phyloP scores from a whole-genome alignment of 148 eudicot species.

The Silene conica region DNA sequence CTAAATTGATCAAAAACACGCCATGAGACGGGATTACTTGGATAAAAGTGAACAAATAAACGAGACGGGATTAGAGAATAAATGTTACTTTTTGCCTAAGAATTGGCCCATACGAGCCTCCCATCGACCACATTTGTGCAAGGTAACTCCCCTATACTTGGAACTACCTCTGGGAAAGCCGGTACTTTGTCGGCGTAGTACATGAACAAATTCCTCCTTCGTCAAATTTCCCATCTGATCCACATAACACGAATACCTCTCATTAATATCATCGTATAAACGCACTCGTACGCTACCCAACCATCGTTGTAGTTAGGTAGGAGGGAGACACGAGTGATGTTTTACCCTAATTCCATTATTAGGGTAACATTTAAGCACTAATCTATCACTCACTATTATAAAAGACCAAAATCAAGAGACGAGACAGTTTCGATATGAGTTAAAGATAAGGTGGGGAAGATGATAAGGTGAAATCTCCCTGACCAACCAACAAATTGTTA shows the following conservation, averaged over 20 bases:
- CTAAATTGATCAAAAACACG: slow-evolving; percentile 26
- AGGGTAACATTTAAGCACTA: background rate
- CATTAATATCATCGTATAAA: background rate
- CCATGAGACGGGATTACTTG: background rate
- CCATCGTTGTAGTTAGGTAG: background rate
- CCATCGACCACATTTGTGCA: slow-evolving; percentile 99
- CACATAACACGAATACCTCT: background rate
- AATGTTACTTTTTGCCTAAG: slow-evolving; percentile 82
- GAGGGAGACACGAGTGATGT: background rate
- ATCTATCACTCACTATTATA: background rate
- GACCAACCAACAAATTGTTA: slow-evolving; percentile 24
- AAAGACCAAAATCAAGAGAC: background rate
- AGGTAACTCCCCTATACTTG: slow-evolving; percentile 91
- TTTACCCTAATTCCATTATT: background rate
- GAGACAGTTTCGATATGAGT: background rate
- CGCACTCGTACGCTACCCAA: background rate
- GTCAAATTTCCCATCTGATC: slow-evolving; percentile 83
- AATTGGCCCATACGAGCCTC: slow-evolving; percentile 99
- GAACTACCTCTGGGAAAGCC: slow-evolving; percentile 97
- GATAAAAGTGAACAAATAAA: background rate
- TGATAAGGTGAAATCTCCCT: slow-evolving; percentile 20
- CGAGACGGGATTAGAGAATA: background rate
- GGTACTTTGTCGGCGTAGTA: slow-evolving; percentile 88
- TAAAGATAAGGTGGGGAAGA: slow-evolving; percentile 14
- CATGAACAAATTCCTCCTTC: slow-evolving; percentile 96